Percentiles rank a stretch among this genome's conserved stretches.
These are phyloP conservation scores for Posidonia oceanica DNA, from an alignment of 116 monocot genomes.

Conservation along the genomic window DNA sequence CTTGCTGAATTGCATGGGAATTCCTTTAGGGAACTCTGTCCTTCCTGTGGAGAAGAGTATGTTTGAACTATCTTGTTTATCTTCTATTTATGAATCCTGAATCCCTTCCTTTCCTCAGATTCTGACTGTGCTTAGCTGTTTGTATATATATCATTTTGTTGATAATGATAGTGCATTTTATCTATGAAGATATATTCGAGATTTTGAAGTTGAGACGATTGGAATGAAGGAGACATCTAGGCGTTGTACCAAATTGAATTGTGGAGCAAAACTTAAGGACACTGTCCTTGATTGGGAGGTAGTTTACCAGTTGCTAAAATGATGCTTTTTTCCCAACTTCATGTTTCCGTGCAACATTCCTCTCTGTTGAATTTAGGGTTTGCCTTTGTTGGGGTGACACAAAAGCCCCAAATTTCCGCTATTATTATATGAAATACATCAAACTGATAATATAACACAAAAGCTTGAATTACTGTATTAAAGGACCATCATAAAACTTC, in stretches of 20 bases:
- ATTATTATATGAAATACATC: too few species aligned
- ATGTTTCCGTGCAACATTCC: not conserved
- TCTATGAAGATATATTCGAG: conserved; percentile 71
- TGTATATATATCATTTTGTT: too few species aligned
- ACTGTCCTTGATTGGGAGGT: conserved; percentile 99
- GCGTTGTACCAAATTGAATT: conserved; percentile 63
- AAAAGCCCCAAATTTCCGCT: too few species aligned
- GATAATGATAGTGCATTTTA: not conserved
- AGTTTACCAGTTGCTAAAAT: not conserved
- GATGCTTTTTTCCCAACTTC: too few species aligned
- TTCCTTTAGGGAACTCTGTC: conserved; percentile 92
- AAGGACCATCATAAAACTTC: too few species aligned
- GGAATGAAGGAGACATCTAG: conserved; percentile 94
- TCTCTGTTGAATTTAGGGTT: not conserved
- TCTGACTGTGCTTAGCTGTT: too few species aligned
- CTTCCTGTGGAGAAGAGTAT: conserved; percentile 88
- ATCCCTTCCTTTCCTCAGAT: too few species aligned
- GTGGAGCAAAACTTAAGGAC: conserved; percentile 74
- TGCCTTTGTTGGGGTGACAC: too few species aligned
- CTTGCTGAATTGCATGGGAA: conserved; percentile 98
- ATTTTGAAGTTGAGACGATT: conserved; percentile 99
- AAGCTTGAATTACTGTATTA: too few species aligned
- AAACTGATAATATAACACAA: too few species aligned
- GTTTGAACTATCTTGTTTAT: not conserved
- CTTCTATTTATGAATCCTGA: too few species aligned